A percentile compares a stretch with the other conserved stretches of the same genome.
Evolutionary conservation across 129 eudicot genomes (phyloP).

Genomic region (Solidago caesia): DNA sequence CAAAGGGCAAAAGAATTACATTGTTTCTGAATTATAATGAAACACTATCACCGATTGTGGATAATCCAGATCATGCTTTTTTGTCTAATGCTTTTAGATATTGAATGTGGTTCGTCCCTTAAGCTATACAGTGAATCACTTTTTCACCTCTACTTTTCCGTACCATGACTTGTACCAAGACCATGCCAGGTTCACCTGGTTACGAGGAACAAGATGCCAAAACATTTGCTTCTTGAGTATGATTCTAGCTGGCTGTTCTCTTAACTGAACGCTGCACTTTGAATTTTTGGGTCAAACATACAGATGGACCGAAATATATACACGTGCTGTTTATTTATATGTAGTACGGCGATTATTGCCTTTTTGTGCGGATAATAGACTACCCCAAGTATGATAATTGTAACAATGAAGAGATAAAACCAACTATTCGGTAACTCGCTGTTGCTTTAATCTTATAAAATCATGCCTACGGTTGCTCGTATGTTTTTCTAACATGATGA

Average conservation of each 20-base stretch:
- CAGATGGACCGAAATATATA: not conserved
- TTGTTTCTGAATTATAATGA: constrained; percentile 96
- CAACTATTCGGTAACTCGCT: constrained; percentile 58
- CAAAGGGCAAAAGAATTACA: constrained; percentile 74
- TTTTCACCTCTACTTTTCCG: constrained; percentile 39
- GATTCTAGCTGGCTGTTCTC: constrained; percentile 11
- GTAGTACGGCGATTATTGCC: not conserved
- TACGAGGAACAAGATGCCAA: constrained; percentile 81
- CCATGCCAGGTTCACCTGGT: constrained; percentile 96
- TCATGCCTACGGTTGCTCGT: not conserved
- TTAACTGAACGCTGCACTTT: not conserved
- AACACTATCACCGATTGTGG: constrained; percentile 89
- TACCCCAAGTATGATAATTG: constrained; percentile 94
- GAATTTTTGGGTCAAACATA: constrained; percentile 25
- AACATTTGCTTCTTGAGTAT: constrained; percentile 91
- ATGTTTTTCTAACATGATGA: constrained; percentile 5
- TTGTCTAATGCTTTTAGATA: constrained; percentile 45
- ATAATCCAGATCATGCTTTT: constrained; percentile 86
- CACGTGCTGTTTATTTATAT: not conserved
- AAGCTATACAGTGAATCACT: not conserved
- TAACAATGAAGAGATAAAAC: constrained; percentile 61
- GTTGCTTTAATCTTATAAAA: not conserved
- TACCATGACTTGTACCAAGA: constrained; percentile 65
- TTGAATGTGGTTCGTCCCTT: not conserved
- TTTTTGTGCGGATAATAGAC: constrained; percentile 65